phyloP scores from a whole-genome alignment of 441 rosid genomes.

The Euphorbia celastroides region DNA sequence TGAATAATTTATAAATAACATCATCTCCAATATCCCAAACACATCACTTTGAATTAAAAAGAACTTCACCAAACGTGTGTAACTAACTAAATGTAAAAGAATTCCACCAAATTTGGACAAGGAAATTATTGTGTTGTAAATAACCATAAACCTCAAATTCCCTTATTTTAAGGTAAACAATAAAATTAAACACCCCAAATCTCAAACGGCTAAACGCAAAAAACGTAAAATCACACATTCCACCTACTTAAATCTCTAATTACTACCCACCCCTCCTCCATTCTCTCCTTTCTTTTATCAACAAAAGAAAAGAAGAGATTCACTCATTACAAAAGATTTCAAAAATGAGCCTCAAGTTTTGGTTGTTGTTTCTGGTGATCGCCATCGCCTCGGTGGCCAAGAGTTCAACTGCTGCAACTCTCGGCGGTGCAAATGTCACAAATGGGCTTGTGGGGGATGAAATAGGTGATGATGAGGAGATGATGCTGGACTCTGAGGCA shows the following conservation, averaged over 20 bases:
- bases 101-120: no score
- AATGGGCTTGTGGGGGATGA: background rate
- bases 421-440: no score
- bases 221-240: conserved; percentile 6
- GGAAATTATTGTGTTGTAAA: background rate
- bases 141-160: background rate
- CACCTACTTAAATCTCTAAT: background rate
- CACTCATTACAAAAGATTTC: background rate
- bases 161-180: background rate
- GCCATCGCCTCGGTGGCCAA: conserved; percentile 9
- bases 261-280: conserved; percentile 1
- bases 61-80: no score
- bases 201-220: conserved; percentile 9
- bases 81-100: no score
- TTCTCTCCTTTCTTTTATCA: conserved; percentile 13
- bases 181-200: background rate
- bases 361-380: conserved; percentile 3
- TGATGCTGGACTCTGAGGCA: conserved; percentile 15
- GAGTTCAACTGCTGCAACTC: background rate
- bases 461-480: conserved; percentile 1
- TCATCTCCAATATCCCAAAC: no score
- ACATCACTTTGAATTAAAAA: no score
- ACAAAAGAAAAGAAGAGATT: background rate
- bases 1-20: no score
- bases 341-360: conserved; percentile 10